Percentiles rank a stretch among this genome's conserved stretches.
phyloP scores from a whole-genome alignment of 352 stramenopile genomes.

The Pythium scleroteichum region DNA sequence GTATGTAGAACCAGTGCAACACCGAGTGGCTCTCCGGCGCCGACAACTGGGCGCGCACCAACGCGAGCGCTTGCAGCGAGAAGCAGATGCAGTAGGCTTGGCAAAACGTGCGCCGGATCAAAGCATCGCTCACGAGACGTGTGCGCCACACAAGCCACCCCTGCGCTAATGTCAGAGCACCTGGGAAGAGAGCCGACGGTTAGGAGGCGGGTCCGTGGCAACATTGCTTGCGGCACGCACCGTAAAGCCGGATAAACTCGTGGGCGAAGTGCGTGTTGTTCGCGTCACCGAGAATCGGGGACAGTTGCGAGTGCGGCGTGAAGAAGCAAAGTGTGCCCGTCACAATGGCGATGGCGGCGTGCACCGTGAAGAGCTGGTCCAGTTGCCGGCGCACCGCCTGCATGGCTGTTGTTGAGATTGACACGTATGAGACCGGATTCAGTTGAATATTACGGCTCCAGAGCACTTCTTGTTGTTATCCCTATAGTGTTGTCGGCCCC shows the following conservation, averaged over 20 bases:
- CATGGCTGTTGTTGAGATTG: constrained; percentile 8
- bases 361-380: constrained; percentile 78
- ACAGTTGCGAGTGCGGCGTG: constrained; percentile 80
- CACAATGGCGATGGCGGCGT: constrained; percentile 69
- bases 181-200: constrained; percentile 23
- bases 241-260: constrained; percentile 87
- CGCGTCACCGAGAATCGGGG: constrained; percentile 65
- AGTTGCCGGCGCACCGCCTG: constrained; percentile 72
- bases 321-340: constrained; percentile 73
- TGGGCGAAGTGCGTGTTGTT: constrained; percentile 85
- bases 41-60: constrained; percentile 71
- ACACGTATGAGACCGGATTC: constrained; percentile 12
- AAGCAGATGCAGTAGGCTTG: constrained; percentile 90
- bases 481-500: constrained; percentile 3
- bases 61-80: constrained; percentile 66
- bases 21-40: constrained; percentile 76
- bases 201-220: too few relatives aligned
- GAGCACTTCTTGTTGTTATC: constrained; percentile 1
- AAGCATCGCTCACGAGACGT: constrained; percentile 79
- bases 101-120: constrained; percentile 86
- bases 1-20: constrained; percentile 83
- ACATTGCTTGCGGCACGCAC: constrained; percentile 20
- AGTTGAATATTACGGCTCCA: constrained; percentile 6
- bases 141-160: constrained; percentile 88
- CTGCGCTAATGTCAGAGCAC: constrained; percentile 77